Evolutionary conservation across 805 yeast genomes (phyloP), one percentile per base, ranked within the genome.

Genomic region (Cyberlindnera subsufficiens): DNA sequence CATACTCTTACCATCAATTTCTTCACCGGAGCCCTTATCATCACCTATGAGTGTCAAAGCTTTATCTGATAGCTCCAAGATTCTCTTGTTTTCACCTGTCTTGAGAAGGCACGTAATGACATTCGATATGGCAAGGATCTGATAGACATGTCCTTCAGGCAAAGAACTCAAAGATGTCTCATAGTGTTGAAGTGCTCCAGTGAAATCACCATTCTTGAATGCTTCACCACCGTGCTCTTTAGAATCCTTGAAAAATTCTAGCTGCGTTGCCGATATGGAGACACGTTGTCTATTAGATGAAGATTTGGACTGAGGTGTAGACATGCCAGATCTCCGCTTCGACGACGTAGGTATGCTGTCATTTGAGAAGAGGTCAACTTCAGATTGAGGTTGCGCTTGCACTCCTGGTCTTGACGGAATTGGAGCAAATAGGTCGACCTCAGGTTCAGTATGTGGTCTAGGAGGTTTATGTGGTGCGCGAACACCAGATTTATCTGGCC

Each of bases 121-220:
- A 60, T 93, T 93, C 0, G 97, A 85, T 39, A 71, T 71, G 3
- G 87, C 75, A 17, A 90, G 68, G 3, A 90, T 73, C 15, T 82
- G 71, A 32, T 81, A 68, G 27, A 80, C 72, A 60, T 91, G 96
- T 9, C 67, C 66, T 1, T 56, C 51, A 0, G 96, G 95, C 3
- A 89, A 65, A 3, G 77, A 59, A 25, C 68, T 64, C n/a, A 78
- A 60, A 1, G 83, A 72, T 33, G 73, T 66, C 29, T 76, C 69
- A 58, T 86, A 93, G 42, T 71, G 69, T 25, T 66, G 72, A 13
- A 77, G 66, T 0, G 99, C 90, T 5, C 66, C 57, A 4, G 78
- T 60, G 59, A 83, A 93, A 59, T 93, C 91, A 16, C 99, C 99
- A n/a, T 78, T 73, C 43, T 77, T 76, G 66, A 80, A 93, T 1